These are phyloP conservation scores for Dinochytrium kinnereticum DNA, from an alignment of 371 early-diverging fungal genomes.

Conservation along the genomic window DNA sequence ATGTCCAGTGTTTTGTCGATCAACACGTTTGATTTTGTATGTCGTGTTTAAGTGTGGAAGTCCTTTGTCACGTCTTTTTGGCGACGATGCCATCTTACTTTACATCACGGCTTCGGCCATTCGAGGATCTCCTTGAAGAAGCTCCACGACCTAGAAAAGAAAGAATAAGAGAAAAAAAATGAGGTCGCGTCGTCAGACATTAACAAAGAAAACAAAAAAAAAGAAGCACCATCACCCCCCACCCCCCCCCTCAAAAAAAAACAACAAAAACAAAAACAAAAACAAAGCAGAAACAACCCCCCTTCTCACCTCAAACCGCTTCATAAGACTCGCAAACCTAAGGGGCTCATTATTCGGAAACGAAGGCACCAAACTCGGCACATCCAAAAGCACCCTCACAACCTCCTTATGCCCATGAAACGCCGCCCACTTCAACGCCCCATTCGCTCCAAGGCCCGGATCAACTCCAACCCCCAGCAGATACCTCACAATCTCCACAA, in stretches of 20 bases:
- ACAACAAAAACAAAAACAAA: neutral
- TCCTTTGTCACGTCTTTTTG: too few species aligned
- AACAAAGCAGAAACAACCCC: neutral
- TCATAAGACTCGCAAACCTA: slow-evolving; percentile 4
- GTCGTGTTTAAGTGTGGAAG: too few species aligned
- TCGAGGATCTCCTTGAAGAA: neutral
- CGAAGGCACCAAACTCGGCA: slow-evolving; percentile 5
- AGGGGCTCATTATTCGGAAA: slow-evolving; percentile 2
- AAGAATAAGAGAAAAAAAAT: too few species aligned
- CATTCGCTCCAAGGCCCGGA: neutral
- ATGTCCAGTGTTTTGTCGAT: too few species aligned
- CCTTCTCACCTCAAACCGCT: neutral
- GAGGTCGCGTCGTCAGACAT: too few species aligned
- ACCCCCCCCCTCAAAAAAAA: neutral
- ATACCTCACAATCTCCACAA: slow-evolving; percentile 11
- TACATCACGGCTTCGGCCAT: too few species aligned
- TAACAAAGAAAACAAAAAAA: too few species aligned
- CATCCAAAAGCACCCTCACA: neutral
- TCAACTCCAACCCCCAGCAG: neutral
- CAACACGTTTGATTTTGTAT: too few species aligned
- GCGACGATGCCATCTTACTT: too few species aligned
- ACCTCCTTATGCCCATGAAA: slow-evolving; percentile 13
- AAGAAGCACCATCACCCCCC: neutral
- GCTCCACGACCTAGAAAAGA: neutral
- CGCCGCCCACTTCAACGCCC: slow-evolving; percentile 12